Base-by-base conservation (phyloP, 805 yeast species). In the Nakazawaea holstii region DNA sequence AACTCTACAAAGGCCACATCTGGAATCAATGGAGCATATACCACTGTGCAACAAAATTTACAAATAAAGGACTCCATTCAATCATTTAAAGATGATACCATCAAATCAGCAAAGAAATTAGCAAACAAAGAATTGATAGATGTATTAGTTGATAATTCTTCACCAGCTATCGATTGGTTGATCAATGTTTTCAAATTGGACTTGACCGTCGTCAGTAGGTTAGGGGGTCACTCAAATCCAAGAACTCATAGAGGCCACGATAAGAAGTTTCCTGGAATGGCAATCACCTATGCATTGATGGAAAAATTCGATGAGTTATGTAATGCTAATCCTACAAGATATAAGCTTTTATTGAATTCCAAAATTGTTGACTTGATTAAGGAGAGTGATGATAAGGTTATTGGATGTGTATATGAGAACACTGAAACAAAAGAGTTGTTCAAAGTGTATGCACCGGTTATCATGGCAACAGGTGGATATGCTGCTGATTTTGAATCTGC, bases 161-260 rank as follows among this genome's bases (percentile, higher is more conserved):
- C 77, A 6, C 74, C 71, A 38, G 91, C 94, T 0, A 74, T 87
- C 42, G 77, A 77, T 41, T 87, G 95, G 92, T 71, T 87, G 44
- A 84, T 83, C 54, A 72, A 76, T 29, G 75, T 72, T 4, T 79
- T 86, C 55, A 74, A 71, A 6, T 65, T 86, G 43, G 87, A 82
- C 55, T 66, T 87, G 48, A 74, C 85, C 7, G 69, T 82, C 13
- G 84, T 87, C 10, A 76, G 87, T n/a, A 77, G 87, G 55, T 64
- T 87, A 38, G 95, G 95, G 27, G 96, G 96, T 2, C 95, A 87
- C 59, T 81, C 90, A 1, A 79, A 73, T 43, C 81, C 88, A 17
- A 72, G 96, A 61, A 87, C 96, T 1, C 95, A 87, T 61, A 74
- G 95, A 55, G 91, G 95, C 1, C 74, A 77, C 43, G 84, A 79